phyloP scores from a whole-genome alignment of 2,329 filamentous ascomycete genomes.

The Epichloe hybrida region DNA sequence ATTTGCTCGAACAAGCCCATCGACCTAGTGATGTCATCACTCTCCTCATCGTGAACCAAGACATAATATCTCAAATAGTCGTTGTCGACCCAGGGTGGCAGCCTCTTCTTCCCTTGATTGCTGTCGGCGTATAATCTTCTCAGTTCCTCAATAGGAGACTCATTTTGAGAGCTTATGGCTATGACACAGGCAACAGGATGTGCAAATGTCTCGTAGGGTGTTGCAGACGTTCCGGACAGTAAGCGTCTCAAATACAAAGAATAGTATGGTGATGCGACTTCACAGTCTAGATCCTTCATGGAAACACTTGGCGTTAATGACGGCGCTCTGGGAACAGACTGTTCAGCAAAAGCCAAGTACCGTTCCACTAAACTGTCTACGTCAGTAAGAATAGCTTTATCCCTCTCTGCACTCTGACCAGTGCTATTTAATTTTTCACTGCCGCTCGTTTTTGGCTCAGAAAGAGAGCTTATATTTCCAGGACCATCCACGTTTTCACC shows the following conservation, averaged over 20 bases:
- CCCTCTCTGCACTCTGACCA: conserved; percentile 16
- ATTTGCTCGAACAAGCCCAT: conserved; percentile 92
- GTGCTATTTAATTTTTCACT: conserved; percentile 16
- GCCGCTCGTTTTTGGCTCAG: conserved; percentile 23
- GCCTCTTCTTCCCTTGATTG: conserved; percentile 56
- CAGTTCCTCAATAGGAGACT: conserved; percentile 73
- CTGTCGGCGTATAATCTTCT: conserved; percentile 73
- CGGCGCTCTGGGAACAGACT: conserved; percentile 27
- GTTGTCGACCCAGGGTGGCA: conserved; percentile 78
- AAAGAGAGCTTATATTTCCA: conserved; percentile 22
- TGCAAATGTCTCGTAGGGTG: conserved; percentile 82
- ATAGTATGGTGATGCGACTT: conserved; percentile 64
- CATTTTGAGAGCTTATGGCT: conserved; percentile 81
- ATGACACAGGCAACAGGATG: conserved; percentile 93
- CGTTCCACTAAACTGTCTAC: conserved; percentile 71
- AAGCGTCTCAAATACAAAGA: conserved; percentile 72
- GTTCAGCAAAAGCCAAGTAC: conserved; percentile 65
- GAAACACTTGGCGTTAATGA: conserved; percentile 25
- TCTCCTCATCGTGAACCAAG: conserved; percentile 89
- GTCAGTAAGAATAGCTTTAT: conserved; percentile 35
- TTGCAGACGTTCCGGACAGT: conserved; percentile 63
- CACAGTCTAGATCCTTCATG: conserved; percentile 29
- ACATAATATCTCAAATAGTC: conserved; percentile 96
- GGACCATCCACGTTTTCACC: conserved; percentile 43
- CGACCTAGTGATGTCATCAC: conserved; percentile 81